phyloP scores from a whole-genome alignment of 2,329 filamentous ascomycete species.

The Pyricularia sp. region DNA sequence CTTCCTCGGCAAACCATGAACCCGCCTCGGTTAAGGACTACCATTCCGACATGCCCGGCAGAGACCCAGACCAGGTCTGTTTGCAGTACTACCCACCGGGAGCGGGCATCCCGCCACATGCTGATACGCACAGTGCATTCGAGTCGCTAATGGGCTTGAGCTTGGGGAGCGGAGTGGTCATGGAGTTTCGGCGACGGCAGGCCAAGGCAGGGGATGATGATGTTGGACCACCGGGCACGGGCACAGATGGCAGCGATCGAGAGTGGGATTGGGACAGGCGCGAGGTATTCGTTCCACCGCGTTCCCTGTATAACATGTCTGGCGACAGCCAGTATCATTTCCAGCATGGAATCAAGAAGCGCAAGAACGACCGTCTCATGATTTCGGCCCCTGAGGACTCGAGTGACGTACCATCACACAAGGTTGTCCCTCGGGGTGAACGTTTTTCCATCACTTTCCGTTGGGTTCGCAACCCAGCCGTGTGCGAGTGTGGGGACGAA shows the following conservation, averaged over 20 bases:
- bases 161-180: conserved; percentile 27
- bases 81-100: conserved; percentile 48
- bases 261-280: conserved; percentile 9
- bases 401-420: not conserved
- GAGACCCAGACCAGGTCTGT: conserved; percentile 43
- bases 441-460: conserved; percentile 44
- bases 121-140: conserved; percentile 40
- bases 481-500: conserved; percentile 36
- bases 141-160: conserved; percentile 32
- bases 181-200: conserved; percentile 25
- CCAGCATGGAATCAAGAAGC: conserved; percentile 18
- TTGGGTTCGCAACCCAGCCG: conserved; percentile 31
- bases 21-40: not conserved
- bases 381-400: conserved; percentile 27
- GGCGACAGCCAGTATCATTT: conserved; percentile 38
- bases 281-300: conserved; percentile 32
- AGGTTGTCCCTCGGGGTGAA: conserved; percentile 25
- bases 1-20: not conserved
- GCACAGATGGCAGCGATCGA: conserved; percentile 9
- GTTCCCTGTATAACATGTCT: conserved; percentile 38
- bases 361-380: conserved; percentile 23
- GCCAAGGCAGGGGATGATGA: not conserved
- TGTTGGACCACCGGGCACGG: not conserved
- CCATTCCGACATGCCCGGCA: conserved; percentile 19
- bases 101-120: conserved; percentile 46